Base-by-base conservation (phyloP, 164 flowering plant species). In the Stephania cephalantha region DNA sequence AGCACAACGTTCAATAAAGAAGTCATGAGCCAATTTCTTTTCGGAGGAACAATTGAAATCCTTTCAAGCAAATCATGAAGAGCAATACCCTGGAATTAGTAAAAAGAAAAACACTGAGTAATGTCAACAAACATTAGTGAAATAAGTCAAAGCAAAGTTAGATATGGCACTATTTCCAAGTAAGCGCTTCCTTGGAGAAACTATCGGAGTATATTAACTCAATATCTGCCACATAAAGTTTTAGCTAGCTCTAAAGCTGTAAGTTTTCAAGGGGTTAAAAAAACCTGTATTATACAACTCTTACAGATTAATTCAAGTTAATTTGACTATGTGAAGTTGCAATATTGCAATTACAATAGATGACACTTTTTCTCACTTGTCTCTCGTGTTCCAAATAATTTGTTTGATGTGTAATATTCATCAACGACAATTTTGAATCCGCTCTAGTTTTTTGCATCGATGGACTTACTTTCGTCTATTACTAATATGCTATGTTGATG, bases 11-110 rank as follows among this genome's bases (percentile, higher is more conserved):
- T 85, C 64, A 73, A 72, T 46, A 87, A 44, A 22, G 90, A 82
- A 74, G 74, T 81, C 29, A n/a, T 79, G 9, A 82, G 30, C 73
- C 79, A 69, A 73, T 77, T 86, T 79, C 80, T 84, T 75, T 85
- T 79, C 42, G 76, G 64, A 48, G 80, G 67, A 58, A 81, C 69
- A 25, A 9, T 76, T n/a, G 83, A 72, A 65, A 91, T 79, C 75
- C 77, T 84, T 75, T 82, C 86, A 75, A 95, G 69, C 35, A 78
- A 64, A 45, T 79, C 85, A 84, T 91, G 95, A 82, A 93, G 78
- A 69, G 86, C 82, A 79, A 75, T 77, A 46, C 97, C 98, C 96
- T 91, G 90, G 71, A 81, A 77, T 75, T 63, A 46, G 75, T 35
- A 76, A 55, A 31, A 63, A 76, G 46, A 73, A 4, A 63, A 73